phyloP scores from a whole-genome alignment of 2,329 filamentous ascomycete species.

The Pseudogymnoascus sp. region DNA sequence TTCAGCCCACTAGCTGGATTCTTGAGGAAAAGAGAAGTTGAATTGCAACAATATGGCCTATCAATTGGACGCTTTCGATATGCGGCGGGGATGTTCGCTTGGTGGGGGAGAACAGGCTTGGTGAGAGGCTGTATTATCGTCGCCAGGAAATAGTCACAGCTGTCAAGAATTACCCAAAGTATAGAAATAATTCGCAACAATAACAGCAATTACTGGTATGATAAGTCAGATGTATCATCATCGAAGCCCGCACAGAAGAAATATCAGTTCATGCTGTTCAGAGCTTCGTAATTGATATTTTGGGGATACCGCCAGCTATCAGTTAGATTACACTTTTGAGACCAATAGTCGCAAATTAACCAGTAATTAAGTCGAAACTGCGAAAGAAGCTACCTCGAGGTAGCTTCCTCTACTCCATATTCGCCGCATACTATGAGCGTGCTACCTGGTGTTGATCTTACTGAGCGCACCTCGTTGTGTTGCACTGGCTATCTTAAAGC shows the following conservation, averaged over 20 bases:
- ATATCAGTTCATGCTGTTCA: no score
- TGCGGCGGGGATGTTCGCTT: conserved; percentile 32
- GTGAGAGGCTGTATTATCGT: conserved; percentile 34
- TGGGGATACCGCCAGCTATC: no score
- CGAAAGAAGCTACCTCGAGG: conserved; percentile 13
- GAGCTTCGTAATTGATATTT: no score
- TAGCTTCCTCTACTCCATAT: no score
- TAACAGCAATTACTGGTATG: neutral
- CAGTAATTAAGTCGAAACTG: conserved; percentile 8
- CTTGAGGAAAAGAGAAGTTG: conserved; percentile 32
- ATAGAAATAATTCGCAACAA: neutral
- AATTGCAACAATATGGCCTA: conserved; percentile 30
- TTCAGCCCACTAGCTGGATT: conserved; percentile 41
- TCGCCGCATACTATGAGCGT: no score
- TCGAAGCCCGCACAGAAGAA: no score
- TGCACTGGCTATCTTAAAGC: conserved; percentile 16
- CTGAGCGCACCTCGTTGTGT: neutral
- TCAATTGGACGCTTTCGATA: conserved; percentile 31
- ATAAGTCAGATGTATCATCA: no score
- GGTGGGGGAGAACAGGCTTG: conserved; percentile 34
- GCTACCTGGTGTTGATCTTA: no score
- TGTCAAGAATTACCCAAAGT: neutral
- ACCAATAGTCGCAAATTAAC: neutral
- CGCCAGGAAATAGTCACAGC: conserved; percentile 23
- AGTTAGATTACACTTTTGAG: no score